Conservation (phyloP, 2,329 filamentous ascomycete genomes). For the Canariomyces notabilis region DNA sequence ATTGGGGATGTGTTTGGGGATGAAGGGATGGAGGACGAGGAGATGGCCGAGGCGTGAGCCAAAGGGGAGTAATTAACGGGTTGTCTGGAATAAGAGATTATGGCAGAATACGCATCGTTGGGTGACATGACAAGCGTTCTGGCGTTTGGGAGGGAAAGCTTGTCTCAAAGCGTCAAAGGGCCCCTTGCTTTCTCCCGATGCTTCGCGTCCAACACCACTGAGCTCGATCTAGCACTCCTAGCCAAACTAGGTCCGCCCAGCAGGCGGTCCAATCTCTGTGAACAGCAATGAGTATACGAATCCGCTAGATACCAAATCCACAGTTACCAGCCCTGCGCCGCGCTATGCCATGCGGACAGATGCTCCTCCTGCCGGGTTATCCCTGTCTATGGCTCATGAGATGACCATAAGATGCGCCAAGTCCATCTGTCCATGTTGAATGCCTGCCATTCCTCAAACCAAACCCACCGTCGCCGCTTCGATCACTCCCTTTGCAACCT, state of each 20-base stretch:
- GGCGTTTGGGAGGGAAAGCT: too few species aligned
- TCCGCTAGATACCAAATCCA: not conserved
- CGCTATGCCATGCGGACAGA: conserved; percentile 23
- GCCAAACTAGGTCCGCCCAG: too few species aligned
- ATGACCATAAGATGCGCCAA: conserved; percentile 8
- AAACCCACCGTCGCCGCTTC: not conserved
- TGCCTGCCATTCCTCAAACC: not conserved
- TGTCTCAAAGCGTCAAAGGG: too few species aligned
- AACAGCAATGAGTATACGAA: not conserved
- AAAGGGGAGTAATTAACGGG: not conserved
- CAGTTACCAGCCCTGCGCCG: conserved; percentile 15
- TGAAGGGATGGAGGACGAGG: conserved; percentile 31
- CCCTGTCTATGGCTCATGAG: conserved; percentile 13
- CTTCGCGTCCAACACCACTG: too few species aligned
- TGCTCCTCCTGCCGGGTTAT: conserved; percentile 6
- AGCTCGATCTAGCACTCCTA: too few species aligned
- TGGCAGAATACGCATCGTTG: not conserved
- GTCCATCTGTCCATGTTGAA: conserved; percentile 5
- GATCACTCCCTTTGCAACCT: conserved; percentile 38
- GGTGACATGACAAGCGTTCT: not conserved
- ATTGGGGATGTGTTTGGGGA: conserved; percentile 45
- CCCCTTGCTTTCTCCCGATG: too few species aligned
- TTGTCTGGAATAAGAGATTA: not conserved
- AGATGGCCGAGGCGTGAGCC: conserved; percentile 32
- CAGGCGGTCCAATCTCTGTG: too few species aligned